Evolutionary conservation across 73 alveolate genomes (phyloP).

Genomic region (Stentor coeruleus): DNA sequence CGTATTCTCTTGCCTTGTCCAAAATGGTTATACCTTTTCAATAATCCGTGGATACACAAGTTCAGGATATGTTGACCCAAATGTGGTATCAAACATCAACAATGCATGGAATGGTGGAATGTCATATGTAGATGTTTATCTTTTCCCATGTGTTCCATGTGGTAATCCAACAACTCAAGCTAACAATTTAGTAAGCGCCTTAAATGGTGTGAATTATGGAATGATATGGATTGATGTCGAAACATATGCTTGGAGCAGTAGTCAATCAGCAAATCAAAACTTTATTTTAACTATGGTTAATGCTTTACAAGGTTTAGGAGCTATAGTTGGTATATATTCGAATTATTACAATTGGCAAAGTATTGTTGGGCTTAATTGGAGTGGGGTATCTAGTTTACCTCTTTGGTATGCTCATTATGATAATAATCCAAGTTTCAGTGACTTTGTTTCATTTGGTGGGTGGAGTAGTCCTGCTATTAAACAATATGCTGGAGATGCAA

Average conservation of each 20-base stretch:
- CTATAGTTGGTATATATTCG: not conserved
- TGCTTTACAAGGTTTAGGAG: not conserved
- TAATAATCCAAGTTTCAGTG: not conserved
- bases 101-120: constrained; percentile 45
- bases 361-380: not conserved
- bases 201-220: not conserved
- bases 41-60: constrained; percentile 50
- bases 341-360: not conserved
- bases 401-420: not conserved
- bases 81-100: constrained; percentile 37
- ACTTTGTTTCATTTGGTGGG: not conserved
- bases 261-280: not conserved
- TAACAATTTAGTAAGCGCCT: not conserved
- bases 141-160: constrained; percentile 52
- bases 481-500: constrained; percentile 61
- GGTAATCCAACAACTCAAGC: not conserved
- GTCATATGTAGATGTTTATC: constrained; percentile 50
- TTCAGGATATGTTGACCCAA: constrained; percentile 45
- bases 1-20: constrained; percentile 30
- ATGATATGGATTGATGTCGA: not conserved
- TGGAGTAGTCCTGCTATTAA: constrained; percentile 45
- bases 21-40: constrained; percentile 37
- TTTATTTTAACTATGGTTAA: not conserved
- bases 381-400: not conserved
- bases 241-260: not conserved